Conservation (phyloP, 2,329 filamentous ascomycete genomes). For the Camptophora hylomeconis region DNA sequence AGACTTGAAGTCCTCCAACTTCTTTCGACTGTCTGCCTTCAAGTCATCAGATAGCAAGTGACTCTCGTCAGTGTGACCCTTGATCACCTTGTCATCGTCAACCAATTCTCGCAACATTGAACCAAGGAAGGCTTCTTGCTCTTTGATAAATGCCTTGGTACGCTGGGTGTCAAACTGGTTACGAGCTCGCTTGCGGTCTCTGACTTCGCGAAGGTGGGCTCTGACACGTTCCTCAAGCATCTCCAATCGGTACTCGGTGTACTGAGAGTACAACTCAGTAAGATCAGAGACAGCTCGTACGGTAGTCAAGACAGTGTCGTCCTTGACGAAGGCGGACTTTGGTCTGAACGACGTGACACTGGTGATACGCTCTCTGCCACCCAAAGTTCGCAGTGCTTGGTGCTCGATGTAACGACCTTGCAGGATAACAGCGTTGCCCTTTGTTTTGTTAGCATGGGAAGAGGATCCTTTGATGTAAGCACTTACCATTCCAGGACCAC, state of each 20-base stretch:
- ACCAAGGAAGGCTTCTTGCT: conserved; percentile 21
- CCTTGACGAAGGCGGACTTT: conserved; percentile 38
- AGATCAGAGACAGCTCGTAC: conserved; percentile 47
- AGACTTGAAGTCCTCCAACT: too few relatives aligned
- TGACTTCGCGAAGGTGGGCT: conserved; percentile 26
- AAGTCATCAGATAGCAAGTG: conserved; percentile 26
- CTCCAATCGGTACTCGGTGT: conserved; percentile 48
- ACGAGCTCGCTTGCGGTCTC: conserved; percentile 21
- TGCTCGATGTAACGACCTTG: conserved; percentile 57
- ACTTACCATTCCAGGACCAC: conserved; percentile 31
- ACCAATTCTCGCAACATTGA: conserved; percentile 29
- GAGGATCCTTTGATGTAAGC: conserved; percentile 9
- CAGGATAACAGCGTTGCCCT: conserved; percentile 52
- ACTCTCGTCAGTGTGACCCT: conserved; percentile 24
- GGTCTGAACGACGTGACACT: conserved; percentile 56
- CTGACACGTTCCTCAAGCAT: conserved; percentile 48
- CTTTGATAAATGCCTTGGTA: conserved; percentile 20
- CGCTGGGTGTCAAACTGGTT: conserved; percentile 21
- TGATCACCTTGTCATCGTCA: conserved; percentile 26
- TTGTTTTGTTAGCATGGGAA: conserved; percentile 2
- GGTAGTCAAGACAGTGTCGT: conserved; percentile 49
- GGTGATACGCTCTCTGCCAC: conserved; percentile 48
- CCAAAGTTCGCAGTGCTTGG: conserved; percentile 46
- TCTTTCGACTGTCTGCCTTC: conserved; percentile 20
- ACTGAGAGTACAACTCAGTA: conserved; percentile 47